A percentile compares a stretch with the other conserved stretches of the same genome.
These are phyloP conservation scores for Macroventuria anomochaeta DNA, from an alignment of 2,329 filamentous ascomycete genomes.

Conservation along the genomic window DNA sequence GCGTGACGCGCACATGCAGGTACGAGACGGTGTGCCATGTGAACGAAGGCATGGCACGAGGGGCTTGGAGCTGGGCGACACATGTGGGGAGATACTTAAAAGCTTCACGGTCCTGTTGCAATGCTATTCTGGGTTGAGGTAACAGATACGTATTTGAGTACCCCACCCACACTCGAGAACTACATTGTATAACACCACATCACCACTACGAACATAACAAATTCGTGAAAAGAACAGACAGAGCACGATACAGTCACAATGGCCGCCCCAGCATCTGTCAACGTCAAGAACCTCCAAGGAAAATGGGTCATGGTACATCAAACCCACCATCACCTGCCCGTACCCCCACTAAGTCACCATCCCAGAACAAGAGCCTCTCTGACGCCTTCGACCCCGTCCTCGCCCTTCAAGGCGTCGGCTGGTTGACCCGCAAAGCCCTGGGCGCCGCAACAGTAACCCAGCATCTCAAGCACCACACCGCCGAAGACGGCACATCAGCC, in stretches of 20 bases:
- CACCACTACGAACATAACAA: background rate
- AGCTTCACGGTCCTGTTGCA: background rate
- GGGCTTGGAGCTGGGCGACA: conserved; percentile 19
- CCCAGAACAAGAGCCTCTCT: conserved; percentile 76
- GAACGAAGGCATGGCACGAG: conserved; percentile 20
- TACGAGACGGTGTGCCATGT: conserved; percentile 20
- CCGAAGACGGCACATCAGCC: conserved; percentile 40
- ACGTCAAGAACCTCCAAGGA: conserved; percentile 47
- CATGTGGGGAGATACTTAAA: conserved; percentile 18
- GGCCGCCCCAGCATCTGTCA: conserved; percentile 46
- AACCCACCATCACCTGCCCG: background rate
- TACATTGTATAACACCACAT: conserved; percentile 1
- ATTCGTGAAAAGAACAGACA: background rate
- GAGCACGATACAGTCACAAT: conserved; percentile 29
- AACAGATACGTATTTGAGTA: background rate
- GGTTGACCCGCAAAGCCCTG: conserved; percentile 75
- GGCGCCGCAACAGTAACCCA: conserved; percentile 72
- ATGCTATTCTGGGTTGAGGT: background rate
- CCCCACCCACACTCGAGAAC: conserved; percentile 11
- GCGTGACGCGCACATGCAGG: conserved; percentile 23
- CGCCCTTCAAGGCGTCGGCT: conserved; percentile 63
- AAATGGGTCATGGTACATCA: conserved; percentile 48
- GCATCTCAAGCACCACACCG: conserved; percentile 54
- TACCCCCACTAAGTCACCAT: conserved; percentile 2
- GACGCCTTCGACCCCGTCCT: conserved; percentile 73